Evolutionary conservation across 306 rosid genomes (phyloP).

Genomic region (Erythrophleum fordii): DNA sequence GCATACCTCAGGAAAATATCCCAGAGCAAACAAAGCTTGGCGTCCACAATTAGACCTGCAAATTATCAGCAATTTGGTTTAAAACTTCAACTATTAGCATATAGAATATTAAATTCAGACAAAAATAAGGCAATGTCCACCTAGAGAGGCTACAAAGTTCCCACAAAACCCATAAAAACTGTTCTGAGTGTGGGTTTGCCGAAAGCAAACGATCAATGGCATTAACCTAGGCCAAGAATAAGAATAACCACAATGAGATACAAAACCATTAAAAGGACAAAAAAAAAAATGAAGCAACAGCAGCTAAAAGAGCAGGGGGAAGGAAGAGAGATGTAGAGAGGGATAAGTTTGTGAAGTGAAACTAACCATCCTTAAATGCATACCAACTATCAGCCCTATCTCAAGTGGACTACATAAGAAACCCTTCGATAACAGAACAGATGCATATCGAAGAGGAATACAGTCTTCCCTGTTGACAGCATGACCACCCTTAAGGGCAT

Average conservation of each 20-base stretch:
- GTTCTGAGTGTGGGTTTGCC: slow-evolving; percentile 75
- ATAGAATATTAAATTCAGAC: slow-evolving; percentile 30
- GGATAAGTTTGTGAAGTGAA: slow-evolving; percentile 18
- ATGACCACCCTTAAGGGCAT: slow-evolving; percentile 71
- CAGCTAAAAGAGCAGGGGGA: slow-evolving; percentile 14
- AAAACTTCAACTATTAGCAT: slow-evolving; percentile 35
- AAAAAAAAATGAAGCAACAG: background rate
- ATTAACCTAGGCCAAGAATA: slow-evolving; percentile 64
- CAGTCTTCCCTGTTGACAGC: slow-evolving; percentile 73
- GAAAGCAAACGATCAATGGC: slow-evolving; percentile 88
- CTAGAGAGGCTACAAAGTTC: slow-evolving; percentile 86
- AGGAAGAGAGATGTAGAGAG: slow-evolving; percentile 2
- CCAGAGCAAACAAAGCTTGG: slow-evolving; percentile 82
- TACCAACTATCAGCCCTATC: slow-evolving; percentile 75
- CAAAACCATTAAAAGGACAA: slow-evolving; percentile 17
- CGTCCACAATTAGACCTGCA: slow-evolving; percentile 95
- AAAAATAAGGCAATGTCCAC: slow-evolving; percentile 50
- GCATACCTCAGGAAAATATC: slow-evolving; percentile 89
- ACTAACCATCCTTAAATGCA: slow-evolving; percentile 94
- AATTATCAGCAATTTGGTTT: slow-evolving; percentile 41
- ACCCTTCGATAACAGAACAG: slow-evolving; percentile 81
- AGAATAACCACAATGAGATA: slow-evolving; percentile 35
- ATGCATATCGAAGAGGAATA: slow-evolving; percentile 90
- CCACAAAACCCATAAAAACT: slow-evolving; percentile 96
- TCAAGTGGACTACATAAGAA: slow-evolving; percentile 83